A percentile compares a stretch with the other conserved stretches of the same genome.
These are phyloP conservation scores for Boletus pseudopeckii DNA, from an alignment of 768 basidiomycete species.

Conservation along the genomic window DNA sequence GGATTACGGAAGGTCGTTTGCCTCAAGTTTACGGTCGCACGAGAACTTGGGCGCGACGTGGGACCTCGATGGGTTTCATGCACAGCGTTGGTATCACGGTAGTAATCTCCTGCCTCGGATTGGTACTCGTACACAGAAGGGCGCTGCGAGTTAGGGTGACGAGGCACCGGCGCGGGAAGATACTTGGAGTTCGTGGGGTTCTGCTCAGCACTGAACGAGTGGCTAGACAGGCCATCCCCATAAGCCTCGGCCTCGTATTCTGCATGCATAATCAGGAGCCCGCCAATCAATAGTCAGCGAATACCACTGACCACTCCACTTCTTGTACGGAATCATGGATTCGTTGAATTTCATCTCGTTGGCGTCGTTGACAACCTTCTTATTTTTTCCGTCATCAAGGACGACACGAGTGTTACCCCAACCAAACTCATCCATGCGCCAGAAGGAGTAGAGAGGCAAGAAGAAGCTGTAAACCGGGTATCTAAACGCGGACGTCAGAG, in stretches of 20 bases:
- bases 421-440: conserved; percentile 73
- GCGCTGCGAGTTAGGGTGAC: conserved; percentile 37
- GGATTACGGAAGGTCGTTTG: conserved; percentile 23
- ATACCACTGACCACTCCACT: conserved; percentile 56
- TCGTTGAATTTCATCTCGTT: conserved; percentile 75
- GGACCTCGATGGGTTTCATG: conserved; percentile 32
- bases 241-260: conserved; percentile 66
- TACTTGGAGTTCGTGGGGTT: conserved; percentile 19
- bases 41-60: conserved; percentile 32
- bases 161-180: conserved; percentile 37
- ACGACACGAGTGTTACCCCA: conserved; percentile 66
- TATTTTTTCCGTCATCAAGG: conserved; percentile 62
- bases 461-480: conserved; percentile 69
- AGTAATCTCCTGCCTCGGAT: conserved; percentile 54
- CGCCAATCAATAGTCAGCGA: neutral
- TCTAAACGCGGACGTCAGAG: conserved; percentile 30
- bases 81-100: conserved; percentile 49
- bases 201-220: conserved; percentile 35
- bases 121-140: conserved; percentile 41
- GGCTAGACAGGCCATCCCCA: conserved; percentile 50
- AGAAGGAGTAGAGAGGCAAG: conserved; percentile 69
- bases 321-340: conserved; percentile 72
- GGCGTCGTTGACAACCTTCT: conserved; percentile 50
- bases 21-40: conserved; percentile 24
- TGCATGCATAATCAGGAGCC: conserved; percentile 25